Evolutionary conservation across 139 green algal genomes (phyloP), one percentile per base, ranked within the genome.

Genomic region (Asterochloris erici): DNA sequence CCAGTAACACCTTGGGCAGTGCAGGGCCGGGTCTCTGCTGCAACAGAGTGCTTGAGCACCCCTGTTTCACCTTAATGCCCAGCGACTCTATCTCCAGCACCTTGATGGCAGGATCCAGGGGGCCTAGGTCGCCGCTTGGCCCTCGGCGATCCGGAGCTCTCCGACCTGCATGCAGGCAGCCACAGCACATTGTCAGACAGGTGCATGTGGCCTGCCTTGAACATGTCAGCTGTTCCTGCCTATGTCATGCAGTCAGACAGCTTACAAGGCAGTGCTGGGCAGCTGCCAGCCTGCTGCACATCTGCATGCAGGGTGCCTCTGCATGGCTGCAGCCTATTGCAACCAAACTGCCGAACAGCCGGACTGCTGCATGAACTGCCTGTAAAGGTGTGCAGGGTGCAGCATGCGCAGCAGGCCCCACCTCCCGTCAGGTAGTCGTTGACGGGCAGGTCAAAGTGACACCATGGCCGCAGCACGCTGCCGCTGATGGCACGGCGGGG

Each of bases 361-460:
- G 38, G 38, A 6, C 38, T 54, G 38, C 38, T 54, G 38, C 38
- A 54, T 54, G 38, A 54, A 54, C 38, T 28, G 60, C 23, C 76
- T 80, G 14, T n/a, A 23, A 54, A 80, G 17, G 13, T 80, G 54
- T 38, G 76, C 10, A 69, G 76, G 68, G 23, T 54, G 76, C 24
- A 61, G 60, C 23, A 71, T 4, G 17, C 19, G 66, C 66, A 71
- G 21, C 11, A 14, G 14, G 21, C 24, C 78, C 73, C 61, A 82
- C 78, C 78, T 82, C 61, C 83, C 0, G 81, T 82, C 23, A 95
- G 13, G 77, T 95, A 95, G 73, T 96, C 90, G 28, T 63, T 81
- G 6, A 28, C 90, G 0, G 91, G 89, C 79, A 97, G 86, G 68
- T 96, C 91, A 83, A 97, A 96, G 87, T 97, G 93, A 83, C 90